Percentiles rank a stretch among this genome's conserved stretches.
phyloP scores from a whole-genome alignment of 2,329 filamentous ascomycete species.

The Scedosporium dehoogii region DNA sequence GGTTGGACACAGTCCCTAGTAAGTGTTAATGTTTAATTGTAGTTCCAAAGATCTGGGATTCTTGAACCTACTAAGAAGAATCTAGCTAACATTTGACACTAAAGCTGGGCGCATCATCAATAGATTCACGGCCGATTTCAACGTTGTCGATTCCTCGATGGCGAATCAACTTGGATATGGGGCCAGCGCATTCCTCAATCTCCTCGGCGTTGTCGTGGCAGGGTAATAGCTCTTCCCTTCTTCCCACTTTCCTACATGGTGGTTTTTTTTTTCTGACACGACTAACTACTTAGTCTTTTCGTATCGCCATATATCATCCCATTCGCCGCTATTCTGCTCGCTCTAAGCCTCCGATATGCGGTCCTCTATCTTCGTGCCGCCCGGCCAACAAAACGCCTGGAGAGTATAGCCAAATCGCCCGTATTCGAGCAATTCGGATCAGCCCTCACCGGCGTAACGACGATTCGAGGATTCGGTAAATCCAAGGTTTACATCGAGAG shows the following conservation, averaged over 20 bases:
- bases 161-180: neutral
- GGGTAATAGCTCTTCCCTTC: conserved; percentile 19
- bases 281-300: conserved; percentile 29
- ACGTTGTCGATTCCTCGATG: conserved; percentile 52
- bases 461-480: conserved; percentile 9
- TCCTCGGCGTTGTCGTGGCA: conserved; percentile 57
- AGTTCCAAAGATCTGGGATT: too few species aligned
- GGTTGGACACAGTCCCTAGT: conserved; percentile 66
- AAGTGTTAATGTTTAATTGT: too few species aligned
- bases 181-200: conserved; percentile 39
- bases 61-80: too few species aligned
- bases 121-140: conserved; percentile 69
- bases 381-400: conserved; percentile 65
- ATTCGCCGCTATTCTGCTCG: conserved; percentile 47
- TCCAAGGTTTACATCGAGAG: neutral
- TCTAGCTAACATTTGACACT: too few species aligned
- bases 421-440: conserved; percentile 8
- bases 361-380: conserved; percentile 58
- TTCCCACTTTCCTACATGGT: too few species aligned
- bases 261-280: too few species aligned
- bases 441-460: conserved; percentile 4
- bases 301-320: conserved; percentile 59
- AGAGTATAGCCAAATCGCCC: conserved; percentile 60
- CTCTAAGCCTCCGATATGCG: conserved; percentile 46
- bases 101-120: conserved; percentile 61